Evolutionary conservation across 1,284 basidiomycete species (phyloP).

Genomic region (Sporisorium scitamineum): DNA sequence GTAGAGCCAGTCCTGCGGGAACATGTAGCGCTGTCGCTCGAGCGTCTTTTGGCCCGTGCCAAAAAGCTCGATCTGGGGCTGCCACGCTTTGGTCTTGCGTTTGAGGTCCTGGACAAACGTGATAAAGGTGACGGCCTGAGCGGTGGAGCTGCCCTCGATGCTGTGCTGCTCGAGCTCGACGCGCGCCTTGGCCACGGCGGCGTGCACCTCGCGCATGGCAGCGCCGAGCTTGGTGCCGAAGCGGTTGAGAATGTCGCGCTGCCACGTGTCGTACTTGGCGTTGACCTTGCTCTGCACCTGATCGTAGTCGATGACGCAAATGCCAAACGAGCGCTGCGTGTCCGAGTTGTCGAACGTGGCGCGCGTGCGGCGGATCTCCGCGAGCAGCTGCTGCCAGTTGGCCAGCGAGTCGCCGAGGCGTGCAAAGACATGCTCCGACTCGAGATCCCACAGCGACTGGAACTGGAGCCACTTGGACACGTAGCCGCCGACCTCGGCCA

Average conservation of each 20-base stretch:
- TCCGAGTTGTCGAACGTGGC: conserved; percentile 97
- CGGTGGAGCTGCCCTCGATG: conserved; percentile 78
- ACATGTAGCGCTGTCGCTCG: conserved; percentile 95
- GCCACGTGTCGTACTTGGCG: conserved; percentile 98
- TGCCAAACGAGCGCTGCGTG: conserved; percentile 87
- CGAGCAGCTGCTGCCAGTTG: conserved; percentile 91
- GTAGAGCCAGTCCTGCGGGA: conserved; percentile 96
- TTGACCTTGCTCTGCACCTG: conserved; percentile 97
- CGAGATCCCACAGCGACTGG: conserved; percentile 98
- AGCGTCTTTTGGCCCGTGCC: conserved; percentile 94
- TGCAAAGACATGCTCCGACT: conserved; percentile 94
- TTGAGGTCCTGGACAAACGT: conserved; percentile 99
- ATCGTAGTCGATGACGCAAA: conserved; percentile 95
- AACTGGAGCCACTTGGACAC: conserved; percentile 98
- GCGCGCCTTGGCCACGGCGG: conserved; percentile 88
- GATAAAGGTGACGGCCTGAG: conserved; percentile 97
- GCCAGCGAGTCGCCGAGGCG: conserved; percentile 91
- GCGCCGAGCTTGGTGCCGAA: conserved; percentile 92
- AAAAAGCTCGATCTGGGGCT: conserved; percentile 94
- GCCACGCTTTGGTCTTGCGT: conserved; percentile 95
- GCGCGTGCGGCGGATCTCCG: conserved; percentile 94
- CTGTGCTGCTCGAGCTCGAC: conserved; percentile 92
- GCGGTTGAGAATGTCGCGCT: conserved; percentile 88
- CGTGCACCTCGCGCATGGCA: conserved; percentile 96
- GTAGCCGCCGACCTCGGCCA: conserved; percentile 86